Conservation (phyloP, 2,329 filamentous ascomycete genomes). For the Monilinia polystroma region DNA sequence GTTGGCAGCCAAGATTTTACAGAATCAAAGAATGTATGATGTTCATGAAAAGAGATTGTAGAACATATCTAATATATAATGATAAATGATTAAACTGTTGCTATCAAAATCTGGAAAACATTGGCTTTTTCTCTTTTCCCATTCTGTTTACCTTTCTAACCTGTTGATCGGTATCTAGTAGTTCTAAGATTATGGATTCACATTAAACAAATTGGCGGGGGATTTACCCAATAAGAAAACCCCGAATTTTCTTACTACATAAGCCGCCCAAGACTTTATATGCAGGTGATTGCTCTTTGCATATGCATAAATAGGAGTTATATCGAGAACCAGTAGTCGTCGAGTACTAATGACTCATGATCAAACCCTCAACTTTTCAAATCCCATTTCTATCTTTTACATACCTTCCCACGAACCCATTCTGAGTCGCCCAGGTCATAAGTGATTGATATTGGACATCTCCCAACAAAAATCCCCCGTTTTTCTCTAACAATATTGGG, state of each 20-base stretch:
- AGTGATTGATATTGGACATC: not conserved
- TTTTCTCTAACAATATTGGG: too few species aligned
- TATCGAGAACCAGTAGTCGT: not conserved
- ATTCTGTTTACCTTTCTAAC: not conserved
- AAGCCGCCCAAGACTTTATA: not conserved
- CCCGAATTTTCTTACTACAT: too few species aligned
- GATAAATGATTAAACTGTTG: not conserved
- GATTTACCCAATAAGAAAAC: not conserved
- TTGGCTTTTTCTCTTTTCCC: not conserved
- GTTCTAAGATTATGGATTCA: too few species aligned
- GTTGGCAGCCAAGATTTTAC: slow-evolving; percentile 6
- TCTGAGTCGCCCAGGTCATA: not conserved
- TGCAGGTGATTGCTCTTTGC: not conserved
- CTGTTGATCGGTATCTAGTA: accelerated
- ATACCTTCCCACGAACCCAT: not conserved
- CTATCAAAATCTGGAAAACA: not conserved
- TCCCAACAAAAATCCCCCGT: not conserved
- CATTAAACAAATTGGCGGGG: too few species aligned
- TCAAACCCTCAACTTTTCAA: slow-evolving; percentile 1
- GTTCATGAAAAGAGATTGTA: too few species aligned
- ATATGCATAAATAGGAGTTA: not conserved
- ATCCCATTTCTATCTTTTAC: not conserved
- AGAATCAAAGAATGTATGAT: not conserved
- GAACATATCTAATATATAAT: not conserved
- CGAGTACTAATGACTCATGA: not conserved